Conservation (phyloP, 257 asterid species). For the Nicotiana sylvestris region DNA sequence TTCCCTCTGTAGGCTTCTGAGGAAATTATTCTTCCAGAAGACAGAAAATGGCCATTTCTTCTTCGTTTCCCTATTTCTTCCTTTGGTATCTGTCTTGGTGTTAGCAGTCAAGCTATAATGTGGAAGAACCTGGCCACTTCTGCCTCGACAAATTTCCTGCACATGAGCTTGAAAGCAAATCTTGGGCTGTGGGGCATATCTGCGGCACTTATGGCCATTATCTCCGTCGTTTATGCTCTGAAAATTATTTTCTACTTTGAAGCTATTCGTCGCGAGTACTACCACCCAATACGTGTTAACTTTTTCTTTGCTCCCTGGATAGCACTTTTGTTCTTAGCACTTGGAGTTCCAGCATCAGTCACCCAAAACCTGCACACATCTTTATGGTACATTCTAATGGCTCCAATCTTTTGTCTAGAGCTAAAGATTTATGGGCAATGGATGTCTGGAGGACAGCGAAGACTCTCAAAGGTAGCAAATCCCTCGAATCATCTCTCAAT, state of each 20-base stretch:
- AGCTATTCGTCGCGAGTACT: constrained; percentile 90
- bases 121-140: constrained; percentile 71
- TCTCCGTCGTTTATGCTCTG: constrained; percentile 37
- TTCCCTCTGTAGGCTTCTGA: constrained; percentile 49
- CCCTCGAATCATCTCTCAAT: constrained; percentile 75
- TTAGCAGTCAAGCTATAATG: constrained; percentile 89
- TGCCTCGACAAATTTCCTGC: constrained; percentile 52
- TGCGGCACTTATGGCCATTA: constrained; percentile 34
- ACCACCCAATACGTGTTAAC: constrained; percentile 83
- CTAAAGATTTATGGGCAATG: constrained; percentile 89
- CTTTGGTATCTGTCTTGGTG: constrained; percentile 81
- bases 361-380: constrained; percentile 29
- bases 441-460: constrained; percentile 88
- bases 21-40: constrained; percentile 67
- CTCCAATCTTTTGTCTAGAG: constrained; percentile 62
- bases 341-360: constrained; percentile 54
- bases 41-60: constrained; percentile 83
- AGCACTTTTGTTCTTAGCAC: constrained; percentile 55
- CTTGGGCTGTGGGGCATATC: constrained; percentile 61
- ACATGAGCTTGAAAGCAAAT: constrained; percentile 42
- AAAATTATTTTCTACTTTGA: constrained; percentile 73
- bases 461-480: constrained; percentile 95
- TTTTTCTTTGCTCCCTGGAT: constrained; percentile 94
- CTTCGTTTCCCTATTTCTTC: constrained; percentile 72
- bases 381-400: constrained; percentile 72